These are phyloP conservation scores for Aureobasidium zeae DNA, from an alignment of 2,329 filamentous ascomycete genomes.

Conservation along the genomic window DNA sequence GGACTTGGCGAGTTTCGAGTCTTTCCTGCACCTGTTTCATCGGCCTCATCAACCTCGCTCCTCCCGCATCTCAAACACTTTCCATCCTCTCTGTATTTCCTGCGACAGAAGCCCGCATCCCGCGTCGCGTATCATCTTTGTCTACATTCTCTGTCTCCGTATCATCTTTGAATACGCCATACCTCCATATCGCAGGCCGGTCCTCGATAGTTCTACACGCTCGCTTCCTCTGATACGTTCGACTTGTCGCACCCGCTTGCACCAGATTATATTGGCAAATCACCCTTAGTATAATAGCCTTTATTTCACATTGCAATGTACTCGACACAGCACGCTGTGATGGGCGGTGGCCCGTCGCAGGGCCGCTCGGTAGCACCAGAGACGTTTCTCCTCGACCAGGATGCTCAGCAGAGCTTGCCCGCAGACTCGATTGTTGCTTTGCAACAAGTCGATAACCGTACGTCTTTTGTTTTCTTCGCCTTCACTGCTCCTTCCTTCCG, in stretches of 20 bases:
- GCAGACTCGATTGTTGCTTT: constrained; percentile 94
- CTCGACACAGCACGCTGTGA: constrained; percentile 53
- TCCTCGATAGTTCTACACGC: constrained; percentile 11
- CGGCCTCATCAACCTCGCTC: constrained; percentile 14
- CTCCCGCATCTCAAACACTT: constrained; percentile 15
- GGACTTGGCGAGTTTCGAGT: constrained; percentile 15
- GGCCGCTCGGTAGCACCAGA: constrained; percentile 65
- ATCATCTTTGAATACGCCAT: not conserved
- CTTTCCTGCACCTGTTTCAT: constrained; percentile 13
- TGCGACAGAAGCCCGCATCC: constrained; percentile 3
- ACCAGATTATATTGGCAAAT: not conserved
- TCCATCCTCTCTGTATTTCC: not conserved
- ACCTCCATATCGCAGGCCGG: constrained; percentile 11
- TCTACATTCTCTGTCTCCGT: not conserved
- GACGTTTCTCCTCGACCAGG: constrained; percentile 95
- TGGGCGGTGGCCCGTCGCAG: constrained; percentile 80
- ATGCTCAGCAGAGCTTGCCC: constrained; percentile 91
- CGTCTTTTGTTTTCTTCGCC: constrained; percentile 31
- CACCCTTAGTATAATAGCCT: constrained; percentile 9
- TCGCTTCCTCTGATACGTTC: constrained; percentile 1
- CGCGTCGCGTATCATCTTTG: constrained; percentile 2
- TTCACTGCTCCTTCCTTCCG: not conserved
- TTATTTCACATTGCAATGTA: constrained; percentile 32
- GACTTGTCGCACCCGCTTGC: not conserved
- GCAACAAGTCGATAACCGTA: constrained; percentile 96